These are phyloP conservation scores for Solanum piurae DNA, from an alignment of 257 asterid genomes.

Conservation along the genomic window DNA sequence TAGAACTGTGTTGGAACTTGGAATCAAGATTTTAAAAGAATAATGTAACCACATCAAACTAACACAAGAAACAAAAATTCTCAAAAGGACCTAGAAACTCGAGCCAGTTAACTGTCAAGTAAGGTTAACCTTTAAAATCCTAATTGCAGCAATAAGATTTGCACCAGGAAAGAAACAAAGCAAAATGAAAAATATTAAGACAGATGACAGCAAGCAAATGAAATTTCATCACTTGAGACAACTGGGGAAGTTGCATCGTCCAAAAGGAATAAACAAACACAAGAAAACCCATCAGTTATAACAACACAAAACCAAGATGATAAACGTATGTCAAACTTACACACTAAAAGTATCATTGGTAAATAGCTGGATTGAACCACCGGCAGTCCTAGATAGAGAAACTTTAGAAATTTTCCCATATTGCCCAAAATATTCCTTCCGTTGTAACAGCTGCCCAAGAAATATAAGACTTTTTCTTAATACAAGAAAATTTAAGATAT, in stretches of 20 bases:
- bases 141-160: background rate
- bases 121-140: background rate
- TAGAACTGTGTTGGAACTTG: background rate
- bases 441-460: conserved; percentile 54
- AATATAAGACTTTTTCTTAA: background rate
- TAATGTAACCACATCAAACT: background rate
- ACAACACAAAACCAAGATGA: background rate
- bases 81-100: background rate
- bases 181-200: background rate
- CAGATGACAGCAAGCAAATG: background rate
- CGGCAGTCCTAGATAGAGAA: conserved; percentile 89
- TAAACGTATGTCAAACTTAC: conserved; percentile 39
- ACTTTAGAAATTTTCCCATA: conserved; percentile 84
- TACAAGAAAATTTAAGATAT: conserved; percentile 3
- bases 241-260: background rate
- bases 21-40: background rate
- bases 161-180: background rate
- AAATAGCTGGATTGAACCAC: conserved; percentile 86
- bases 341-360: conserved; percentile 80
- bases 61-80: background rate
- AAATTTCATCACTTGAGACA: background rate
- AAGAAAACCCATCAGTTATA: conserved; percentile 1
- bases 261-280: background rate
- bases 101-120: background rate
- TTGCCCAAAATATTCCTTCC: conserved; percentile 87